Percentiles rank a stretch among this genome's conserved stretches.
These are phyloP conservation scores for Gossypium lobatum DNA, from an alignment of 441 rosid species.

Conservation along the genomic window DNA sequence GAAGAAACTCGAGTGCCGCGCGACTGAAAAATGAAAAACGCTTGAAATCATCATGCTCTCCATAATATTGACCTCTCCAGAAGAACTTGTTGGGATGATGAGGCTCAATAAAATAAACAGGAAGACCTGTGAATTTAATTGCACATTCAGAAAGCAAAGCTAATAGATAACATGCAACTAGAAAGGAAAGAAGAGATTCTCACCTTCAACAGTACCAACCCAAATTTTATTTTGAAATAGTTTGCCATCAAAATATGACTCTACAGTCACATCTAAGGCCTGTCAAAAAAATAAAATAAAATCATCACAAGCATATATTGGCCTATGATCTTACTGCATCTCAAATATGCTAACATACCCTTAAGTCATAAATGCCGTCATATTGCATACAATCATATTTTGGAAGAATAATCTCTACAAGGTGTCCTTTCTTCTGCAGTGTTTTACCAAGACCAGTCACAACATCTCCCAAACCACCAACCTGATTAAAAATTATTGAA, in stretches of 20 bases:
- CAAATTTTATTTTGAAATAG: constrained; percentile 81
- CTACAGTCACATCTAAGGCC: constrained; percentile 74
- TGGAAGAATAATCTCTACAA: constrained; percentile 87
- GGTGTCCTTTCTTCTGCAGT: constrained; percentile 86
- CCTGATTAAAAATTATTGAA: constrained; percentile 34
- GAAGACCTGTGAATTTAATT: constrained; percentile 64
- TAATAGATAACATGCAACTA: background rate
- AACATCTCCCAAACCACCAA: constrained; percentile 97
- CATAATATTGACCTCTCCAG: constrained; percentile 92
- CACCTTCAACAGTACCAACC: constrained; percentile 92
- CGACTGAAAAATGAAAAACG: constrained; percentile 96
- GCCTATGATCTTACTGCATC: background rate
- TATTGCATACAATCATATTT: constrained; percentile 95
- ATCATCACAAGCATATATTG: too few species aligned
- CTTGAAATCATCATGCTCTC: constrained; percentile 89
- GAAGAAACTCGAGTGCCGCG: constrained; percentile 90
- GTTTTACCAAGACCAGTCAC: constrained; percentile 92
- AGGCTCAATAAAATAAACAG: constrained; percentile 94
- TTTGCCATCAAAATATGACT: constrained; percentile 85
- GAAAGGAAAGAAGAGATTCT: constrained; percentile 12
- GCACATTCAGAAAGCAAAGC: constrained; percentile 27
- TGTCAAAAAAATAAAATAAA: constrained; percentile 22
- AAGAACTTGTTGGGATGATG: constrained; percentile 90
- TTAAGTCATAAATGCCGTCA: constrained; percentile 60
- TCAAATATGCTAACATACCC: constrained; percentile 41